These are phyloP conservation scores for Colletotrichum theobromicola DNA, from an alignment of 2,329 filamentous ascomycete genomes.

Conservation along the genomic window DNA sequence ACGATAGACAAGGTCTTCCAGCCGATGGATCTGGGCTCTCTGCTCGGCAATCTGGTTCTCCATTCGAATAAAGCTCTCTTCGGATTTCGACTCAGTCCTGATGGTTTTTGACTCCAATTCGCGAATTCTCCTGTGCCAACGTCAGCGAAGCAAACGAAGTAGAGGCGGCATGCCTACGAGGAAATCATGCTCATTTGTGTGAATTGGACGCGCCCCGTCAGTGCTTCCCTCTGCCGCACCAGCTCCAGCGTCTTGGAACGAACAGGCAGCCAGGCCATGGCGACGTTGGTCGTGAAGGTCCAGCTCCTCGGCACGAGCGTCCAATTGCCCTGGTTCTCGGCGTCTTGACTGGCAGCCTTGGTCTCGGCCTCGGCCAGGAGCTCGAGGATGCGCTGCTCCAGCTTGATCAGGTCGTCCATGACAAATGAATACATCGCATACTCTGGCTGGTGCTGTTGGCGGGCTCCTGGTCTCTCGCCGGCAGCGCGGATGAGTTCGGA, in stretches of 20 bases:
- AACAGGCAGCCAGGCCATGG: constrained; percentile 50
- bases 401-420: constrained; percentile 48
- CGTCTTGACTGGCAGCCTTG: constrained; percentile 27
- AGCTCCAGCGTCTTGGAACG: constrained; percentile 49
- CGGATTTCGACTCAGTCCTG: constrained; percentile 32
- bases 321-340: constrained; percentile 34
- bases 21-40: constrained; percentile 30
- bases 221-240: constrained; percentile 48
- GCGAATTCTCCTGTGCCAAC: constrained; percentile 31
- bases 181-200: constrained; percentile 54
- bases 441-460: constrained; percentile 34
- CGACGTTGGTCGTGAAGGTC: constrained; percentile 43
- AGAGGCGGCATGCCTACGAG: constrained; percentile 33
- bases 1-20: constrained; percentile 30
- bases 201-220: constrained; percentile 51
- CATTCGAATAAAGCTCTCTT: constrained; percentile 29
- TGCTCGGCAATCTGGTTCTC: constrained; percentile 29
- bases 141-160: background rate
- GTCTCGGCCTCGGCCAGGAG: constrained; percentile 48
- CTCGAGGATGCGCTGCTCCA: constrained; percentile 49
- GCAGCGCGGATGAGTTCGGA: constrained; percentile 41
- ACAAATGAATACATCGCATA: constrained; percentile 53
- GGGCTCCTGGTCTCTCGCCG: constrained; percentile 6
- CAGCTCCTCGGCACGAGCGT: constrained; percentile 41
- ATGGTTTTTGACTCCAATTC: constrained; percentile 38